Base-by-base conservation (phyloP, 768 basidiomycete species). In the Hygrocybe punicea region DNA sequence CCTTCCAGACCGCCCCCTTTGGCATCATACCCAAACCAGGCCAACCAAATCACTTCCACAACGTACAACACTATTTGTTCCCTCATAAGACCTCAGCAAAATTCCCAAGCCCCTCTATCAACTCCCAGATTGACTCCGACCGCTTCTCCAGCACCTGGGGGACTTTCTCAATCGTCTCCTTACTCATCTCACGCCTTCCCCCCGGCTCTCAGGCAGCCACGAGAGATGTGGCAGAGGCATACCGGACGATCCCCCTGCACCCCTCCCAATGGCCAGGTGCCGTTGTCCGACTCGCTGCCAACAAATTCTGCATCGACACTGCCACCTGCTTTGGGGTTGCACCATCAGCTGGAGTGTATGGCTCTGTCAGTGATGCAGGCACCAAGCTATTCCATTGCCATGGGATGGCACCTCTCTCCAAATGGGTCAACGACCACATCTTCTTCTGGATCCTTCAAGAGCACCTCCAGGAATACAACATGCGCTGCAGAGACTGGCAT, bases 181-280 rank as follows among this genome's bases (percentile, higher is more conserved):
- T 65, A 21, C 37, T 69, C 1, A 59, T 69, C 17, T 58, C 47
- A 2, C 21, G 46, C 2, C 68, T 74, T 0, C 74, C 74, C 2
- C 69, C 66, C 1, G 66, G 64, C 0, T 67, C 71, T 0, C 66
- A 77, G 61, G 67, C 51, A 1, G 71, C 65, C 0, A 63, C 65
- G 0, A 60, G 65, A 0, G 75, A 76, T 39, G 62, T 76, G 0
- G 58, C 68, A 0, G 70, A 74, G 51, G 76, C 73, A 0, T 75
- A 73, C 35, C 59, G 65, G 1, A 70, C 60, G 3, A 63, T 76
- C 0, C 70, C 67, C 0, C 45, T 71, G 6, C 64, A 69, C n/a
- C 65, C 55, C 0, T 65, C 67, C 0, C 78, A 78, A 37, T 80
- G 75, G 76, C 74, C 73, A 0, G 72, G 67, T 0, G 29, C 68